Conservation (phyloP, 2,329 filamentous ascomycete species). For the Sporothrix inflata region DNA sequence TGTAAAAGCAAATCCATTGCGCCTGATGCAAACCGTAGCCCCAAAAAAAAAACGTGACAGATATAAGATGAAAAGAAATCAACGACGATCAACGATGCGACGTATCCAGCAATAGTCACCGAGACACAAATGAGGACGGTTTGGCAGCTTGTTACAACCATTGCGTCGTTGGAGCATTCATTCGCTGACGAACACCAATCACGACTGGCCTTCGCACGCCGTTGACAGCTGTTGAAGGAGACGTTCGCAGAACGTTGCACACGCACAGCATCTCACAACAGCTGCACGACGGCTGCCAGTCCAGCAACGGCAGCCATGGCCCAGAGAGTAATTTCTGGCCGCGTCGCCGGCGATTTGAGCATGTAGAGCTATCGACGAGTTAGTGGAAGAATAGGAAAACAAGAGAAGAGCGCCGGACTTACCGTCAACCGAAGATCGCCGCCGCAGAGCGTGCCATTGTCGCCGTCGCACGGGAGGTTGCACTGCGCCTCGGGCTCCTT, state of each 20-base stretch:
- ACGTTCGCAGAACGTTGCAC: not conserved
- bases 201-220: not conserved
- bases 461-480: constrained; percentile 57
- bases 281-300: not conserved
- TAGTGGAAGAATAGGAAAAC: not conserved
- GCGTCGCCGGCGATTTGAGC: constrained; percentile 24
- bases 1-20: not conserved
- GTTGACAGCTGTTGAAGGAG: not conserved
- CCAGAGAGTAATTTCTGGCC: not conserved
- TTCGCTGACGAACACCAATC: not conserved
- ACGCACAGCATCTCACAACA: constrained; percentile 12
- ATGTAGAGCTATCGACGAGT: constrained; percentile 32
- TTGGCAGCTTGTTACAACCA: not conserved
- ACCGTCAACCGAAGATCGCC: constrained; percentile 55
- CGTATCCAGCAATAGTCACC: not conserved
- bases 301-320: constrained; percentile 7
- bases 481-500: constrained; percentile 54
- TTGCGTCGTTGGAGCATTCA: not conserved
- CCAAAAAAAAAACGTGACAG: not conserved
- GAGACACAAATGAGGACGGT: not conserved
- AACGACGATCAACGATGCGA: not conserved
- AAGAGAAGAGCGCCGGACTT: constrained; percentile 28
- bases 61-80: not conserved
- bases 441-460: constrained; percentile 56
- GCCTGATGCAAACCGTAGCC: constrained; percentile 4